Evolutionary conservation across 352 stramenopile genomes (phyloP), one percentile per base, ranked within the genome.

Genomic region (Aphanomyces invadans): DNA sequence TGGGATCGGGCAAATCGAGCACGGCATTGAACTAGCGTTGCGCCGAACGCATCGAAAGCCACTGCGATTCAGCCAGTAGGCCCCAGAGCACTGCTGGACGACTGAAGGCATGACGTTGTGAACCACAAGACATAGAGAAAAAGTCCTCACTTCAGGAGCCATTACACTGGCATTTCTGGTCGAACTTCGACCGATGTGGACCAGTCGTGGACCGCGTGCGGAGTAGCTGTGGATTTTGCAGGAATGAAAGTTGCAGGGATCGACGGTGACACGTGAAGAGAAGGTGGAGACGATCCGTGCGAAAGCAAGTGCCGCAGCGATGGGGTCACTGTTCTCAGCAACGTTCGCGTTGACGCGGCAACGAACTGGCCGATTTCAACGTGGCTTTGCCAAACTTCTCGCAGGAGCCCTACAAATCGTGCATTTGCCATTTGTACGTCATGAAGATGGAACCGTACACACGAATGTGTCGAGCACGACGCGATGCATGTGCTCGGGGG

Each of bases 321-420:
- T 23, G 55, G 38, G 0, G 39, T 1, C 55, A 64, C 21, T 5
- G 19, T 38, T n/a, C 32, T 10, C 1, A 64, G 12, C 1, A 64
- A 5, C 32, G 11, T 21, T 2, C 31, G 55, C 4, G 55, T 38
- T 3, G 55, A 45, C 5, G 10, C 33, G 7, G 36, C 25, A 10
- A 64, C 19, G 39, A 33, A 64, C 32, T n/a, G 17, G 19, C 36
- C 25, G n/a, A 64, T 33, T 52, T 64, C 55, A 19, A 45, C 32
- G 33, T 64, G 55, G 55, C 55, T 64, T 32, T 64, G 55, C 55
- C 55, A 64, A 10, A 52, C 39, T 64, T 64, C 55, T 21, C 33
- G 38, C 10, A 64, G 3, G 3, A 64, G 9, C 55, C 55, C 55
- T 64, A 64, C 4, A n/a, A n/a, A n/a, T n/a, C n/a, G n/a, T n/a